Evolutionary conservation across 768 basidiomycete species (phyloP).

Genomic region (Tricholoma furcatifolium): DNA sequence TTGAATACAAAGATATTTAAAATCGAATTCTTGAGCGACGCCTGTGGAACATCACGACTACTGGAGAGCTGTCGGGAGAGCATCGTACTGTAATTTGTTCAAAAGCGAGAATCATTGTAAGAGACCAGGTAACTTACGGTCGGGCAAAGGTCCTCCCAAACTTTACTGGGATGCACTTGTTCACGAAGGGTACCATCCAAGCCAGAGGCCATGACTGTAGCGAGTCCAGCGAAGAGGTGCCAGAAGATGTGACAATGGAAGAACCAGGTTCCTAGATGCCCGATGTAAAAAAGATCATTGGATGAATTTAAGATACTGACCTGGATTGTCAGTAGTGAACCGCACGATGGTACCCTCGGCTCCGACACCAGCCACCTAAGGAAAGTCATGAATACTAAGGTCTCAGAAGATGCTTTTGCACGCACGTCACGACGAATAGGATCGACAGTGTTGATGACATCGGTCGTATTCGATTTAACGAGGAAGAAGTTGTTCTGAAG

Average conservation of each 20-base stretch:
- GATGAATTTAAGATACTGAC: slow-evolving; percentile 24
- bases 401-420: not conserved
- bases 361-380: slow-evolving; percentile 17
- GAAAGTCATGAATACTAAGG: not conserved
- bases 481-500: slow-evolving; percentile 36
- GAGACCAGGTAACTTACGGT: not conserved
- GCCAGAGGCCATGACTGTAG: slow-evolving; percentile 16
- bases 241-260: slow-evolving; percentile 29
- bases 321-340: slow-evolving; percentile 54
- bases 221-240: slow-evolving; percentile 21
- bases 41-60: too few species aligned
- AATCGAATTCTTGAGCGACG: too few species aligned
- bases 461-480: slow-evolving; percentile 33
- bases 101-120: too few species aligned
- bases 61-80: too few species aligned
- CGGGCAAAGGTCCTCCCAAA: slow-evolving; percentile 19
- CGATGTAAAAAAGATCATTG: not conserved
- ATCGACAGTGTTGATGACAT: slow-evolving; percentile 38
- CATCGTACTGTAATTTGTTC: too few species aligned
- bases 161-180: slow-evolving; percentile 10
- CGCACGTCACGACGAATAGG: slow-evolving; percentile 38
- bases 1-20: too few species aligned
- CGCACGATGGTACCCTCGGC: slow-evolving; percentile 35
- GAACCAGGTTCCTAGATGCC: slow-evolving; percentile 23
- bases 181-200: slow-evolving; percentile 7